Conservation (phyloP, 495 filamentous ascomycete species). For the Elasticomyces elasticus region DNA sequence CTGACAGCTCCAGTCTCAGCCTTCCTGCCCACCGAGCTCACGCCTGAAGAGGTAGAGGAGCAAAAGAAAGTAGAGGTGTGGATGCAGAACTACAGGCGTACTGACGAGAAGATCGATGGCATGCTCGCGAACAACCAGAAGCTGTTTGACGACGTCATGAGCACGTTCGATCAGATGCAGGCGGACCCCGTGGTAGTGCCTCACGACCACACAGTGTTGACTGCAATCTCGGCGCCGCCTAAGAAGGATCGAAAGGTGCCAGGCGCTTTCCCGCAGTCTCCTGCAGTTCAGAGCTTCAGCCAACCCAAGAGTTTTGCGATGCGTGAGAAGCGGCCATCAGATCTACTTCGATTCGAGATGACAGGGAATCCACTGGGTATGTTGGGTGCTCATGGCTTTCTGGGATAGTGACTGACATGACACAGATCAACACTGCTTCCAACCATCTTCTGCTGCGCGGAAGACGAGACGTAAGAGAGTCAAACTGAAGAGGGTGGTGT, state of each 20-base stretch:
- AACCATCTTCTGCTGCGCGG: background rate
- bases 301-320: background rate
- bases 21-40: constrained; percentile 2
- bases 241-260: background rate
- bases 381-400: constrained; percentile 14
- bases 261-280: background rate
- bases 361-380: constrained; percentile 3
- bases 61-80: background rate
- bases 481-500: background rate
- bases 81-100: background rate
- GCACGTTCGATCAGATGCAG: background rate
- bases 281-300: background rate
- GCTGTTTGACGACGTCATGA: background rate
- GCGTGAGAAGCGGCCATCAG: background rate
- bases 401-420: background rate
- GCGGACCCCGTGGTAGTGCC: background rate
- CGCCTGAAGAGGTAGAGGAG: background rate
- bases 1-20: background rate
- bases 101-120: background rate
- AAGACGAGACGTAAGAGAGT: background rate
- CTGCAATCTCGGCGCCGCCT: background rate
- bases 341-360: background rate
- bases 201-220: background rate
- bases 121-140: background rate
- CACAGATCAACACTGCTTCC: background rate